Conservation (phyloP, 352 stramenopile species). For the Hyaloperonospora arabidopsidis region DNA sequence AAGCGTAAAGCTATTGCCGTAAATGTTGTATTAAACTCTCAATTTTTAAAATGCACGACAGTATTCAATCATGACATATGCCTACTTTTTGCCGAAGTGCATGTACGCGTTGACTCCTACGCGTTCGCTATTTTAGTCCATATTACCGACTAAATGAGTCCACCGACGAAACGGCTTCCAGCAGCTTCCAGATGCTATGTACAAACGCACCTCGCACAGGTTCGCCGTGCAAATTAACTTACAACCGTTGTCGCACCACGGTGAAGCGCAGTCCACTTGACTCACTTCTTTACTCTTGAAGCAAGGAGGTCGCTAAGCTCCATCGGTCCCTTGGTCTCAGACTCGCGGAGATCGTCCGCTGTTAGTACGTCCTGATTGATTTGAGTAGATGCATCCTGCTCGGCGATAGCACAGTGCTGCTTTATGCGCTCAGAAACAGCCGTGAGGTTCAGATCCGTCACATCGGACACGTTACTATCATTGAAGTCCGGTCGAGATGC, state of each 20-base stretch:
- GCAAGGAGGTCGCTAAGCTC: conserved; percentile 39
- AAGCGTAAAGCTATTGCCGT: too few relatives aligned
- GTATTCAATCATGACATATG: too few relatives aligned
- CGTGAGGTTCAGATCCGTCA: conserved; percentile 46
- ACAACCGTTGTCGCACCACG: conserved; percentile 12
- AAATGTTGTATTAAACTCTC: too few relatives aligned
- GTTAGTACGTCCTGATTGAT: conserved; percentile 40
- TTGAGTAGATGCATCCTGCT: conserved; percentile 21
- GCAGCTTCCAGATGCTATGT: neutral
- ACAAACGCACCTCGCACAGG: neutral
- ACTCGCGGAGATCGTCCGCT: conserved; percentile 41
- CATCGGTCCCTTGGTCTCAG: conserved; percentile 34
- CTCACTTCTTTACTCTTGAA: conserved; percentile 15
- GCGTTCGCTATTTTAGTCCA: conserved; percentile 16
- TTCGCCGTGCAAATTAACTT: conserved; percentile 20
- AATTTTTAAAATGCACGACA: too few relatives aligned
- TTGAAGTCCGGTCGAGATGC: conserved; percentile 17
- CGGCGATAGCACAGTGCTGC: conserved; percentile 32
- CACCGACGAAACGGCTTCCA: conserved; percentile 6
- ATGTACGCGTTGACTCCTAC: conserved; percentile 21
- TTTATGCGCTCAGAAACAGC: conserved; percentile 48
- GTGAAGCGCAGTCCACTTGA: conserved; percentile 1
- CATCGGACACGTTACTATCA: conserved; percentile 22
- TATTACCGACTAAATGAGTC: conserved; percentile 9
- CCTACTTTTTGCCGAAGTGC: conserved; percentile 8